Conservation (phyloP, 805 yeast species). For the Cyberlindnera xylosilytica region DNA sequence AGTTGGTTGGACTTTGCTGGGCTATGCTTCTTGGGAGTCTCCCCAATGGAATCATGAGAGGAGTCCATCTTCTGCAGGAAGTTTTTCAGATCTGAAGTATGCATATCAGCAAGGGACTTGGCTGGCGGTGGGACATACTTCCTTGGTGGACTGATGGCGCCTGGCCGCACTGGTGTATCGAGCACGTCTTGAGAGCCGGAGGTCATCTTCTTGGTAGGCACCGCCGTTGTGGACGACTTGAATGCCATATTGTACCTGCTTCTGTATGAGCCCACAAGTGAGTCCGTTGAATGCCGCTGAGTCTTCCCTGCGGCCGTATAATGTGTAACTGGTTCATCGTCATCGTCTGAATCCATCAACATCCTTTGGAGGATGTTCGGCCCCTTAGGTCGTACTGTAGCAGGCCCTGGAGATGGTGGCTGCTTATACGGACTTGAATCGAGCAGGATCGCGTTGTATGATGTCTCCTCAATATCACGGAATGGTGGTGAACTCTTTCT, state of each 20-base stretch:
- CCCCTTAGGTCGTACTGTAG: neutral
- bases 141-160: no score
- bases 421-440: slow-evolving; percentile 3
- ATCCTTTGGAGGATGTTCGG: neutral
- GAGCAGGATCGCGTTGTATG: slow-evolving; percentile 4
- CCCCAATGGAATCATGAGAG: slow-evolving; percentile 4
- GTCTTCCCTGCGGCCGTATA: no score
- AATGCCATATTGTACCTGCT: neutral
- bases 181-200: no score
- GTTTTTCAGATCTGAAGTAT: neutral
- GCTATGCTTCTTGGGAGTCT: slow-evolving; percentile 1
- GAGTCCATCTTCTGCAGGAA: neutral
- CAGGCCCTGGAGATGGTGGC: neutral
- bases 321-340: no score
- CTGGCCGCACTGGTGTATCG: no score
- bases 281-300: no score
- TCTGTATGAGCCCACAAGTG: no score
- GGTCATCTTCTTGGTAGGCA: neutral
- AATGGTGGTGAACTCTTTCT: neutral
- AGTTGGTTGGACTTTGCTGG: neutral
- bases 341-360: neutral
- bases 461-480: neutral
- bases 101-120: neutral
- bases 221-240: neutral
- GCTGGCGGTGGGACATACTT: no score